Evolutionary conservation across 768 basidiomycete species (phyloP).

Genomic region (Mycena leptocephala): DNA sequence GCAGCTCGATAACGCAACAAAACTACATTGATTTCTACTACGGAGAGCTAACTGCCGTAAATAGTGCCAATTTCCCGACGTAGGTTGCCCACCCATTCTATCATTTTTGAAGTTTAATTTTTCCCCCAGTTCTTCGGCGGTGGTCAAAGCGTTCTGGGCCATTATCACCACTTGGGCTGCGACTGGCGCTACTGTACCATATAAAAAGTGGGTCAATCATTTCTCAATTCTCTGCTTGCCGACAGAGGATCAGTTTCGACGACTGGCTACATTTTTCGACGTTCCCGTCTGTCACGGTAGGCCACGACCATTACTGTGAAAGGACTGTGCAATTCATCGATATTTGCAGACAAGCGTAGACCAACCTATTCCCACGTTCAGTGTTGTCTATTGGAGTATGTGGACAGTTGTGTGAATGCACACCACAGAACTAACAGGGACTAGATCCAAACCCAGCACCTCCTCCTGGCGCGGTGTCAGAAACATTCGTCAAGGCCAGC

Average conservation of each 20-base stretch:
- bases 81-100: background rate
- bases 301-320: background rate
- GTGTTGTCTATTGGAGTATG: constrained; percentile 18
- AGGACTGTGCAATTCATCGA: too few species aligned
- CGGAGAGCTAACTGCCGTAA: background rate
- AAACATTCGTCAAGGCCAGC: constrained; percentile 10
- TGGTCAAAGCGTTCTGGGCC: background rate
- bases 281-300: background rate
- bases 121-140: background rate
- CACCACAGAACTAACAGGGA: too few species aligned
- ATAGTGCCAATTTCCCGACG: background rate
- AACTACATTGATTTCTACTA: background rate
- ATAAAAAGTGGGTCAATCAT: background rate
- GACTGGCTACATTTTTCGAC: background rate
- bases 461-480: constrained; percentile 3
- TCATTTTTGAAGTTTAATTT: background rate
- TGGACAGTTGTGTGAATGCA: too few species aligned
- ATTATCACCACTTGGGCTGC: background rate
- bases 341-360: background rate
- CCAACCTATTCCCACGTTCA: background rate
- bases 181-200: background rate
- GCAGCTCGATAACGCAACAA: background rate
- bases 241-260: background rate
- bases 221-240: background rate
- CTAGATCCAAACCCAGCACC: constrained; percentile 23